phyloP scores from a whole-genome alignment of 2,329 filamentous ascomycete species.

The Botrytis deweyae region DNA sequence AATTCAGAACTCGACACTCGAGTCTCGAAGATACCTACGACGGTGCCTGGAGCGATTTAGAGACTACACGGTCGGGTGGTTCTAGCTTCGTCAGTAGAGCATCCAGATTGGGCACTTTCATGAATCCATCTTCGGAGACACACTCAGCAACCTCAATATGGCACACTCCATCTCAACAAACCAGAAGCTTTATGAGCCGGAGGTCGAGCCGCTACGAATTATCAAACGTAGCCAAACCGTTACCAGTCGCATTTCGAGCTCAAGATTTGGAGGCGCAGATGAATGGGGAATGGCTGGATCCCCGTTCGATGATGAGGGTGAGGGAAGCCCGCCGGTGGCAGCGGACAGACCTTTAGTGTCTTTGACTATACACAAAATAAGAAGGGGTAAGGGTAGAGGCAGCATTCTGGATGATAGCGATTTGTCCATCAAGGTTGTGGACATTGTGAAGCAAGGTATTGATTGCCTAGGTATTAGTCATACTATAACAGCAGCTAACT shows the following conservation, averaged over 20 bases:
- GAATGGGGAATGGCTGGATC: conserved; percentile 30
- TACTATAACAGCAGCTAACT: neutral
- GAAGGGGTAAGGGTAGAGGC: conserved; percentile 29
- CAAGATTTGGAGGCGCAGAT: conserved; percentile 25
- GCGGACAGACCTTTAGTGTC: conserved; percentile 36
- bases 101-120: conserved; percentile 33
- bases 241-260: conserved; percentile 31
- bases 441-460: neutral
- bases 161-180: conserved; percentile 38
- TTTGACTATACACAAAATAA: conserved; percentile 35
- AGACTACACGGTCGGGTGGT: conserved; percentile 37
- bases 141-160: conserved; percentile 38
- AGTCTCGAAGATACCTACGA: conserved; percentile 34
- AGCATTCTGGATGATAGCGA: conserved; percentile 29
- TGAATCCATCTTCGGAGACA: conserved; percentile 27
- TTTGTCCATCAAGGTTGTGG: conserved; percentile 24
- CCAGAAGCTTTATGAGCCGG: conserved; percentile 40
- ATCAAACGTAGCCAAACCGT: conserved; percentile 45
- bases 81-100: conserved; percentile 24
- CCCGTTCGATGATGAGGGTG: conserved; percentile 28
- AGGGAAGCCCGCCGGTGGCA: conserved; percentile 35
- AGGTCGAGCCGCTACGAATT: conserved; percentile 50
- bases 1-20: conserved; percentile 3
- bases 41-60: conserved; percentile 42
- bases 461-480: neutral